Conservation (phyloP, 1,284 basidiomycete species). For the Irpex rosettiformis region DNA sequence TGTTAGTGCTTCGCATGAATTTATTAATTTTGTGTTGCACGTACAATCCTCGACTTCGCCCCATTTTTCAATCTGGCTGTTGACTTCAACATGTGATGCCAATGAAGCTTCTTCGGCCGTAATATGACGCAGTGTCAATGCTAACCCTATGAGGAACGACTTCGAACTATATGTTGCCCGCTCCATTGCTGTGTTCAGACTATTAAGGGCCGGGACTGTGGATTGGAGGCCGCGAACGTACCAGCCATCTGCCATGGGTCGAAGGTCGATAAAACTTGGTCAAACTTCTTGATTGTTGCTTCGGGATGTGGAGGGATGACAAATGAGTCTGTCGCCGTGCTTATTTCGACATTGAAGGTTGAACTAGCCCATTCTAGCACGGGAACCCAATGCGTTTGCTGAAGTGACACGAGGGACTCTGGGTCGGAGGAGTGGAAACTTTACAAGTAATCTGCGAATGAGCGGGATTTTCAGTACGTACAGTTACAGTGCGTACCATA, state of each 20-base stretch:
- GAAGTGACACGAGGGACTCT: constrained; percentile 72
- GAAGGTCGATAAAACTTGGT: constrained; percentile 55
- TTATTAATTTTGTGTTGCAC: constrained; percentile 31
- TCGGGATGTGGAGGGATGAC: constrained; percentile 65
- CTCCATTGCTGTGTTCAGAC: constrained; percentile 71
- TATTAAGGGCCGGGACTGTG: not conserved
- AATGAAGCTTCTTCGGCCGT: constrained; percentile 83
- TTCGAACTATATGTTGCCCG: constrained; percentile 89
- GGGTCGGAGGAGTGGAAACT: constrained; percentile 87
- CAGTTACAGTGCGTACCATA: constrained; percentile 59
- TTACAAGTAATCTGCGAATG: constrained; percentile 2
- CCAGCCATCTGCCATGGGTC: constrained; percentile 88
- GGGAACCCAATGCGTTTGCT: constrained; percentile 89
- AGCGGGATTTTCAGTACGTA: not conserved
- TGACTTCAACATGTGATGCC: constrained; percentile 90
- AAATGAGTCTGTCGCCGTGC: constrained; percentile 61
- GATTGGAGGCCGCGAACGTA: constrained; percentile 34
- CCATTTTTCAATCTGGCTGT: constrained; percentile 94
- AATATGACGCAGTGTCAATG: constrained; percentile 74
- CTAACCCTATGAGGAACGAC: constrained; percentile 87
- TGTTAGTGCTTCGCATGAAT: not conserved
- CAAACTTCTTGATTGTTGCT: constrained; percentile 62
- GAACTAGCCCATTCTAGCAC: constrained; percentile 76
- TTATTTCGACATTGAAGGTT: constrained; percentile 65
- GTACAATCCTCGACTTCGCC: constrained; percentile 98